Evolutionary conservation across 1,284 basidiomycete species (phyloP).

Genomic region (Neonothopanus nambi): DNA sequence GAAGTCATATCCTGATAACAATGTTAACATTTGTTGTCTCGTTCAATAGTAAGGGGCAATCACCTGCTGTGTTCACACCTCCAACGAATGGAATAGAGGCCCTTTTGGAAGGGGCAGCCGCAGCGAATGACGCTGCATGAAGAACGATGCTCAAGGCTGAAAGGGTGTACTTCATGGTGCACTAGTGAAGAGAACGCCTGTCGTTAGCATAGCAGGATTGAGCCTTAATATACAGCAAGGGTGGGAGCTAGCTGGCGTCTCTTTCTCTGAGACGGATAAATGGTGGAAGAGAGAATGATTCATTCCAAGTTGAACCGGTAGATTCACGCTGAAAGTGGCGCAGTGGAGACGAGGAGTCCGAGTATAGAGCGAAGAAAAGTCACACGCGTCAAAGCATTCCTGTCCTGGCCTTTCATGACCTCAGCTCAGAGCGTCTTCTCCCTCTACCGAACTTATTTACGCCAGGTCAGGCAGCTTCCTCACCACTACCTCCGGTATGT

Average conservation of each 20-base stretch:
- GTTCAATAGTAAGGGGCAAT: not conserved
- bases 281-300: no score
- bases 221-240: no score
- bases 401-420: not conserved
- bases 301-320: not conserved
- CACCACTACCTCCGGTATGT: conserved; percentile 60
- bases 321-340: not conserved
- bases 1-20: conserved; percentile 31
- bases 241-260: no score
- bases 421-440: conserved; percentile 26
- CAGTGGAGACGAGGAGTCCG: not conserved
- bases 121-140: not conserved
- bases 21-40: not conserved
- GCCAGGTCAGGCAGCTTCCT: conserved; percentile 54
- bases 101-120: not conserved
- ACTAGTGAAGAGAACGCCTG: no score
- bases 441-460: conserved; percentile 55
- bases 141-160: no score
- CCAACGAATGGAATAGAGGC: conserved; percentile 35
- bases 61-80: conserved; percentile 40
- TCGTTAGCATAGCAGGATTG: no score
- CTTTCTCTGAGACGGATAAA: no score
- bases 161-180: no score
- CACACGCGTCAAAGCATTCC: not conserved
- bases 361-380: not conserved